Percentiles rank a stretch among this genome's conserved stretches.
phyloP scores from a whole-genome alignment of 2,329 filamentous ascomycete genomes.

The Stemphylium lycopersici region DNA sequence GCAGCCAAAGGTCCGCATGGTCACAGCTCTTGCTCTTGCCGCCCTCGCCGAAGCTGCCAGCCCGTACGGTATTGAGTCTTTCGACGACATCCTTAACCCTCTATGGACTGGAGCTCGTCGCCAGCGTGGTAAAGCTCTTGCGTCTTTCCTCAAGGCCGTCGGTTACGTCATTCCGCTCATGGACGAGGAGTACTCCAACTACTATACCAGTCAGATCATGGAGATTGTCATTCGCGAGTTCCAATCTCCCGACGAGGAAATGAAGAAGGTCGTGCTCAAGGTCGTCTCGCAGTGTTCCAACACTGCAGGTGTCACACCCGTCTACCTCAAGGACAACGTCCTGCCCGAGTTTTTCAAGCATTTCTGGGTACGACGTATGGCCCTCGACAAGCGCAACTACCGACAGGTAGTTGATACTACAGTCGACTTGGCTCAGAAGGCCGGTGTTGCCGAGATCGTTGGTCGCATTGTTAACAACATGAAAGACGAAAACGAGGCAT shows the following conservation, averaged over 20 bases:
- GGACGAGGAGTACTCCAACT: slow-evolving; percentile 99
- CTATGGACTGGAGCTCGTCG: slow-evolving; percentile 96
- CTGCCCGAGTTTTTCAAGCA: slow-evolving; percentile 97
- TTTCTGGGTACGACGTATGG: slow-evolving; percentile 98
- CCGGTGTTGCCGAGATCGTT: slow-evolving; percentile 94
- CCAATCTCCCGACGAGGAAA: slow-evolving; percentile 95
- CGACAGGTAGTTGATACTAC: slow-evolving; percentile 98
- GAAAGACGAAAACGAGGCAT: slow-evolving; percentile 97
- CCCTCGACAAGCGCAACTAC: slow-evolving; percentile 96
- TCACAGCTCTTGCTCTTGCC: slow-evolving; percentile 92
- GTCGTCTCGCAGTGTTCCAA: slow-evolving; percentile 95
- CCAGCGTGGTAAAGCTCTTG: slow-evolving; percentile 93
- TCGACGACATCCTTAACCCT: slow-evolving; percentile 96
- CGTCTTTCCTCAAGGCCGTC: slow-evolving; percentile 95
- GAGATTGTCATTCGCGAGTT: slow-evolving; percentile 96
- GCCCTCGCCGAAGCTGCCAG: slow-evolving; percentile 95
- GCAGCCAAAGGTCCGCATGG: slow-evolving; percentile 95
- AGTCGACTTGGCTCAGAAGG: slow-evolving; percentile 94
- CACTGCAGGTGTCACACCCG: slow-evolving; percentile 92
- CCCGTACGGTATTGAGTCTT: slow-evolving; percentile 98
- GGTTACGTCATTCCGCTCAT: slow-evolving; percentile 98
- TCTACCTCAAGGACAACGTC: slow-evolving; percentile 93
- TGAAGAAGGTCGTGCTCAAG: slow-evolving; percentile 99
- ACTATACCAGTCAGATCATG: slow-evolving; percentile 99
- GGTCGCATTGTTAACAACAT: slow-evolving; percentile 92